Base-by-base conservation (phyloP, 805 yeast species). In the Saturnispora halmiae region DNA sequence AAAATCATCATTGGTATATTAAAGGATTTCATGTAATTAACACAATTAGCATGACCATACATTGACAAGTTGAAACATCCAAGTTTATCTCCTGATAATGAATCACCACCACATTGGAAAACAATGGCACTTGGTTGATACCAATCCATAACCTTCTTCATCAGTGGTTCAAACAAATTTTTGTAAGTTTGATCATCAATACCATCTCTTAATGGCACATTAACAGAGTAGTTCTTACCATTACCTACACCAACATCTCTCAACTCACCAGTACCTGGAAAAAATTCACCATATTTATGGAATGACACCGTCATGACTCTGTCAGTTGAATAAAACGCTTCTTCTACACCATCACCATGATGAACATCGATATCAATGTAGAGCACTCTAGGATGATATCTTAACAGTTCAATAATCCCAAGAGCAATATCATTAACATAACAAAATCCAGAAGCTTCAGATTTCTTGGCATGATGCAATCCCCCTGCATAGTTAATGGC, bases 81-180 rank as follows among this genome's bases (percentile, higher is more conserved):
- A 44, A 94, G 69, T 51, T 95, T 74, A 66, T 92, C 99, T 31
- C 96, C 95, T 31, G 94, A 86, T 38, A 92, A 69, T 2, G 97
- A 88, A 60, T 92, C 99, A 22, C 96, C 98, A 36, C 99, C 99
- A 67, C 96, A 87, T 63, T 92, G 99, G 49, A 88, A 75, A n/a
- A 92, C 96, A 46, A 92, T 82, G 0, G 95, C 96, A 7, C 94
- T 77, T 2, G 99, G 99, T 61, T 84, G 95, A 63, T 82, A 92
- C 82, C 85, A 79, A 49, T 79, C 85, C 67, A 79, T 73, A 48
- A 79, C 73, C 44, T 79, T 76, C 33, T 77, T 71, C 47, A 94
- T 82, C 31, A 87, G 73, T 3, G 96, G 97, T 59, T 87, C 96
- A 51, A 94, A 79, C 36, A 92, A 75, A 14, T 92, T 78, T 63